Base-by-base conservation (phyloP, 306 rosid species). In the Prunus fruticosa region DNA sequence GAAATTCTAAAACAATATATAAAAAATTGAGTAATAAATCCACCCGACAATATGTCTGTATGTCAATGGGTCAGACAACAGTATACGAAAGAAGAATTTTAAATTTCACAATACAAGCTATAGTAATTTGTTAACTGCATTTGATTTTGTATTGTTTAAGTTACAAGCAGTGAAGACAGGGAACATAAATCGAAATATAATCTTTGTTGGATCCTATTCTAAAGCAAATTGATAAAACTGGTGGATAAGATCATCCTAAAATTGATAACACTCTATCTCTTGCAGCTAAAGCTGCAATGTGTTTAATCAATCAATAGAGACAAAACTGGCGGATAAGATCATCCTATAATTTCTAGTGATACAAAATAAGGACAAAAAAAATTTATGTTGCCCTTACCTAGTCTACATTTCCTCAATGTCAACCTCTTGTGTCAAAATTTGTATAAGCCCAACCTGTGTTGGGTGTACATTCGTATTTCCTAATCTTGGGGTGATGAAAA, bases 281-380 rank as follows among this genome's bases (percentile, higher is more conserved):
- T 57, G 67, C 76, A 38, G 45, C 7, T 61, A 22, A 43, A 34
- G 45, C 47, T 19, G 70, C 64, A 15, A 34, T 52, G 64, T 45
- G 46, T 30, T 4, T 58, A n/a, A 54, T 14, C 57, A 70, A 23
- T 58, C 19, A 18, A 11, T 6, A 56, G 67, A 41, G 22, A 61
- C 32, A 18, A 77, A 82, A 66, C 58, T 69, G 53, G 28, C 45
- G 38, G 22, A 54, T 18, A 34, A 34, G 41, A 43, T 64, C 1
- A 69, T 27, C 72, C 56, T 68, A n/a, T 32, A 58, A 65, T 62
- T 74, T 41, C 53, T 73, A 73, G 54, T 72, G 76, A 67, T 69
- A 84, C 88, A 86, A 83, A 89, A 85, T 23, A 79, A 61, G 76
- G 78, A 72, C 82, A 77, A 84, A 8, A 89, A 90, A 84, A 86